A percentile compares a stretch with the other conserved stretches of the same genome.
Evolutionary conservation across 176 grass and related monocot genomes (phyloP).

Genomic region (Oryza rufipogon): DNA sequence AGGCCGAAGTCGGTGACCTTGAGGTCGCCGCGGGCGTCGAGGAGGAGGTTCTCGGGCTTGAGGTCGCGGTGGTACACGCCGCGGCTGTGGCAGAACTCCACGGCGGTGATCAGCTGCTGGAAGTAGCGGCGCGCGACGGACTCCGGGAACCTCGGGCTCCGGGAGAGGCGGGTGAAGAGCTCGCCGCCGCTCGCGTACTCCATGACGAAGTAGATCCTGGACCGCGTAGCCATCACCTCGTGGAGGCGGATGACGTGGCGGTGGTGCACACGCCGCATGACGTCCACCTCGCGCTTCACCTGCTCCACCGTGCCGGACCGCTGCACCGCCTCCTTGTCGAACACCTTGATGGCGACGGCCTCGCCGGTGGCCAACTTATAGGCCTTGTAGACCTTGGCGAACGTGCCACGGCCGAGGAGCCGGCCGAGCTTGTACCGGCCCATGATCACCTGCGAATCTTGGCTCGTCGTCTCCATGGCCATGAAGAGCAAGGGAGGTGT

Average conservation of each 20-base stretch:
- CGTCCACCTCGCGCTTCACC: slow-evolving; percentile 81
- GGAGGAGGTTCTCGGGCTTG: slow-evolving; percentile 96
- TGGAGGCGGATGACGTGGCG: slow-evolving; percentile 75
- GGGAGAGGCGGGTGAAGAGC: slow-evolving; percentile 62
- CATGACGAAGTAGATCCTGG: slow-evolving; percentile 94
- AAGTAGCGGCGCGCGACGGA: slow-evolving; percentile 81
- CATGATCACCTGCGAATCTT: slow-evolving; percentile 47
- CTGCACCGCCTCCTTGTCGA: slow-evolving; percentile 73
- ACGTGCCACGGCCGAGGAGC: slow-evolving; percentile 70
- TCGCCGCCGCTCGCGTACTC: slow-evolving; percentile 89
- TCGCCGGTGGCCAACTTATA: slow-evolving; percentile 54
- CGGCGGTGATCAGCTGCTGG: slow-evolving; percentile 75
- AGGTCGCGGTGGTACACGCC: slow-evolving; percentile 96
- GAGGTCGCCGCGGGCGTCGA: slow-evolving; percentile 79
- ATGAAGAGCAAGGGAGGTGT: background rate
- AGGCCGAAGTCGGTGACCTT: slow-evolving; percentile 95
- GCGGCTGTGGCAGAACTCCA: slow-evolving; percentile 86
- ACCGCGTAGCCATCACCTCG: slow-evolving; percentile 93
- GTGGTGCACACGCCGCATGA: slow-evolving; percentile 76
- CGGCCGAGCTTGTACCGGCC: slow-evolving; percentile 69
- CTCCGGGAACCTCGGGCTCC: slow-evolving; percentile 63
- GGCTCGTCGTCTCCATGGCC: slow-evolving; percentile 43
- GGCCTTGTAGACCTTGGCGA: slow-evolving; percentile 89
- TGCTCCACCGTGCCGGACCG: slow-evolving; percentile 62
- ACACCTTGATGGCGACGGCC: slow-evolving; percentile 79